phyloP scores from a whole-genome alignment of 257 asterid species.

The Primulina huaijiensis region DNA sequence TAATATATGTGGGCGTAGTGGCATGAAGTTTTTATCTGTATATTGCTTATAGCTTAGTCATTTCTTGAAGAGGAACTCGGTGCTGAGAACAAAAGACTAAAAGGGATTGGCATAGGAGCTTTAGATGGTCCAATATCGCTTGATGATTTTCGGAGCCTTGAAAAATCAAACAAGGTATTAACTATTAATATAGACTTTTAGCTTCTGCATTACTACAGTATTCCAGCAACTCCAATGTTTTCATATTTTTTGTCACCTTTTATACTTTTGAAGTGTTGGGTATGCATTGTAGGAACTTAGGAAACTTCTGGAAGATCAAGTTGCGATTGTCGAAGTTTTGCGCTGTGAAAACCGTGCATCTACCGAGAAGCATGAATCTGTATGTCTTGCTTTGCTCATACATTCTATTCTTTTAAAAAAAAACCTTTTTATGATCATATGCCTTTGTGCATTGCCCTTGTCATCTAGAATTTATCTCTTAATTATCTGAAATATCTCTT shows the following conservation, averaged over 20 bases:
- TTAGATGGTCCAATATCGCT: conserved; percentile 91
- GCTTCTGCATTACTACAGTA: conserved; percentile 4
- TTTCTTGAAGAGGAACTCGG: conserved; percentile 57
- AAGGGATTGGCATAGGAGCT: conserved; percentile 96
- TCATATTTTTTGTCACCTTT: background rate
- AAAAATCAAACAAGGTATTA: conserved; percentile 80
- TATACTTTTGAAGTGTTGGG: conserved; percentile 2
- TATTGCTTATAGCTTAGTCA: conserved; percentile 27
- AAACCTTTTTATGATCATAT: background rate
- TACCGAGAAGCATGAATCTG: conserved; percentile 66
- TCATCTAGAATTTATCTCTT: conserved; percentile 1
- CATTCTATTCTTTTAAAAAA: conserved; percentile 2
- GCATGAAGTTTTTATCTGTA: conserved; percentile 13
- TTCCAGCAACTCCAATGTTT: conserved; percentile 4
- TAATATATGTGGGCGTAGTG: background rate
- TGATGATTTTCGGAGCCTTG: conserved; percentile 92
- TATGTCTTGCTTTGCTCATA: conserved; percentile 39
- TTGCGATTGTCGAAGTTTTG: conserved; percentile 58
- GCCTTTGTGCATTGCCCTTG: background rate
- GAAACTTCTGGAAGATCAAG: conserved; percentile 80
- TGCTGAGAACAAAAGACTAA: conserved; percentile 70
- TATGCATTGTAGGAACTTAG: conserved; percentile 70
- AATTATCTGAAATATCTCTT: background rate
- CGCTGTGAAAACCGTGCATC: conserved; percentile 60
- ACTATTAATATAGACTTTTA: conserved; percentile 7